phyloP scores from a whole-genome alignment of 768 basidiomycete species.

The Pisolithus tinctorius region DNA sequence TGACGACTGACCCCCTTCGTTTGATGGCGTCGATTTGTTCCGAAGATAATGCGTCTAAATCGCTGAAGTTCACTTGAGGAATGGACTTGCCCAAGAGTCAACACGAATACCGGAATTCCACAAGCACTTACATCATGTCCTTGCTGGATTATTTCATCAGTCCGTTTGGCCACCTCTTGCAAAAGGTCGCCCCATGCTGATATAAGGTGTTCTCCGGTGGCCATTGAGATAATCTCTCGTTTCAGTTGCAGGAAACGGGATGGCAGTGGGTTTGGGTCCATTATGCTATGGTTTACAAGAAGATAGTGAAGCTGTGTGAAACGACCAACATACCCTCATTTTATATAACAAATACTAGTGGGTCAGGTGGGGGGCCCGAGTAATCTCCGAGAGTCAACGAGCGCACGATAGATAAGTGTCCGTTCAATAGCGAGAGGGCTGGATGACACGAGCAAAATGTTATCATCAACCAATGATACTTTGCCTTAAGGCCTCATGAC shows the following conservation, averaged over 20 bases:
- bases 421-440: no score
- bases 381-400: no score
- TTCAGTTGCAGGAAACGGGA: conserved; percentile 53
- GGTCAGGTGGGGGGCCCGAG: no score
- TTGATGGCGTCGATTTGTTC: conserved; percentile 46
- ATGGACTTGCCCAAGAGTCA: conserved; percentile 41
- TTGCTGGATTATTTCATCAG: conserved; percentile 36
- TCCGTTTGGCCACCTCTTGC: conserved; percentile 39
- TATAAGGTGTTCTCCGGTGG: conserved; percentile 42
- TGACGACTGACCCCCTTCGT: conserved; percentile 52
- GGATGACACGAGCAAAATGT: no score
- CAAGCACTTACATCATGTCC: conserved; percentile 42
- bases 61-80: conserved; percentile 54
- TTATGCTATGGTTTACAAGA: background rate
- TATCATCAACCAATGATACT: no score
- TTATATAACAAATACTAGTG: no score
- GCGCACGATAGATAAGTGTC: no score
- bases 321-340: no score
- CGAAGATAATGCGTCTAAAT: conserved; percentile 39
- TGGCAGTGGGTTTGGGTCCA: conserved; percentile 12
- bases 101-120: background rate
- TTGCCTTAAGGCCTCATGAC: no score
- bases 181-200: conserved; percentile 56
- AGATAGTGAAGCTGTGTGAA: background rate
- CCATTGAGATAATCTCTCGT: conserved; percentile 43